Base-by-base conservation (phyloP, 1,284 basidiomycete species). In the Inonotus hispidus region DNA sequence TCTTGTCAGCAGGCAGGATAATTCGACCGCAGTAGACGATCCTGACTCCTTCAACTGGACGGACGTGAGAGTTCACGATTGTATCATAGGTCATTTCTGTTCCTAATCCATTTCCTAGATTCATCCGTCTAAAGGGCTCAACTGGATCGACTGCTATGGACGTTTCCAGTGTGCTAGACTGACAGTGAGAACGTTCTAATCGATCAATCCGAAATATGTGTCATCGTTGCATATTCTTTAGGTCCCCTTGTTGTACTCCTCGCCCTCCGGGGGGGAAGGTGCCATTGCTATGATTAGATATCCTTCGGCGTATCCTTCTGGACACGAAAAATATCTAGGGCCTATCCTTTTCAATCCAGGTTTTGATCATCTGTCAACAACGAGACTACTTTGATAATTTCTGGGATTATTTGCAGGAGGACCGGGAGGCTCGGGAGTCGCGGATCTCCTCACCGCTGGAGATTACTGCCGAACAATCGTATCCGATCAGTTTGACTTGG, bases 261-360 rank as follows among this genome's bases (percentile, higher is more conserved):
- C 68, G 23, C 68, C 71, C 2, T 55, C 67, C 7, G 68, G 64
- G 2, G 64, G 58, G 13, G 63, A 66, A 8, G 71, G 71, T 14
- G 66, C 67, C 16, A 67, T 75, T 49, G 73, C 73, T 2, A 53
- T 74, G 43, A 59, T 70, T 7, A 66, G 66, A 38, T n/a, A 65
- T 4, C 66, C 66, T 19, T 68, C 73, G 1, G 65, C 29, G 16
- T 58, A 71, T 10, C 39, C 68, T 2, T 55, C 64, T 21, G 56
- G 62, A 25, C 61, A 68, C 14, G 50, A 66, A 23, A 56, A 63
- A 3, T 73, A 72, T 53, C 66, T 66, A 10, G 73, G 73, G 1
- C 73, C 73, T 2, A 66, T 75, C 39, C 64, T 74, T 2, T 66
- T 71, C 60, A 74, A 74, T 57, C 73, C 73, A 7, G 73, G 73